Evolutionary conservation across 192 early-diverging fungal species (phyloP).

Genomic region (Borealophlyctis nickersoniae): DNA sequence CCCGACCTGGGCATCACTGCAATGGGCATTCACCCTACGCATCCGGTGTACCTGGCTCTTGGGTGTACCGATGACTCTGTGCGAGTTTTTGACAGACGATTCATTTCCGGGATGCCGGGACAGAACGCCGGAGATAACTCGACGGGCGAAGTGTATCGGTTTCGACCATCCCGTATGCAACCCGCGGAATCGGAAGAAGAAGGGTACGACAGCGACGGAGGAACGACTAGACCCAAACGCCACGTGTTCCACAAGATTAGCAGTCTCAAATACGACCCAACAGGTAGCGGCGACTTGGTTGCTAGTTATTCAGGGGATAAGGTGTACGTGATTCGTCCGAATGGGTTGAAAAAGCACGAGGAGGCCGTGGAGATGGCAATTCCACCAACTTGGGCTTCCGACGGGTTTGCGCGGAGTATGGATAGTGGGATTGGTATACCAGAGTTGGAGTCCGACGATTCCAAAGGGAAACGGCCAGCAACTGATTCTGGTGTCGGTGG

Average conservation of each 20-base stretch:
- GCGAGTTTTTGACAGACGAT: conserved; percentile 43
- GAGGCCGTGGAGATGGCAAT: no score
- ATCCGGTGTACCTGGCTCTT: conserved; percentile 44
- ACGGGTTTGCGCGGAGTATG: no score
- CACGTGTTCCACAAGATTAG: neutral
- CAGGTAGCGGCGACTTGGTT: neutral
- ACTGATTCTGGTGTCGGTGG: no score
- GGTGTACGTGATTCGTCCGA: no score
- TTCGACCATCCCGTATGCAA: neutral
- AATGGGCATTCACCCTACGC: conserved; percentile 44
- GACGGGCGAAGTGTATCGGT: neutral
- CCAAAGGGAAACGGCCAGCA: no score
- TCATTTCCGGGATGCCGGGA: no score
- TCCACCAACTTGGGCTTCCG: no score
- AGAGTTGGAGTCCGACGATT: no score
- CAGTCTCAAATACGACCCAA: conserved; percentile 2
- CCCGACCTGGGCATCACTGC: conserved; percentile 34
- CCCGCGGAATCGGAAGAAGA: neutral
- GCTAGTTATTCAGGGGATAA: neutral
- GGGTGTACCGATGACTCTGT: conserved; percentile 48
- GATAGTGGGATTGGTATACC: no score
- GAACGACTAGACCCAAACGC: neutral
- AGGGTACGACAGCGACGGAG: neutral
- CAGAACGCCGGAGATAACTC: neutral
- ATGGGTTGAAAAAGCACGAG: no score